Evolutionary conservation across 208 protist species (phyloP).

Genomic region (Herpetomonas samuelpessoai): DNA sequence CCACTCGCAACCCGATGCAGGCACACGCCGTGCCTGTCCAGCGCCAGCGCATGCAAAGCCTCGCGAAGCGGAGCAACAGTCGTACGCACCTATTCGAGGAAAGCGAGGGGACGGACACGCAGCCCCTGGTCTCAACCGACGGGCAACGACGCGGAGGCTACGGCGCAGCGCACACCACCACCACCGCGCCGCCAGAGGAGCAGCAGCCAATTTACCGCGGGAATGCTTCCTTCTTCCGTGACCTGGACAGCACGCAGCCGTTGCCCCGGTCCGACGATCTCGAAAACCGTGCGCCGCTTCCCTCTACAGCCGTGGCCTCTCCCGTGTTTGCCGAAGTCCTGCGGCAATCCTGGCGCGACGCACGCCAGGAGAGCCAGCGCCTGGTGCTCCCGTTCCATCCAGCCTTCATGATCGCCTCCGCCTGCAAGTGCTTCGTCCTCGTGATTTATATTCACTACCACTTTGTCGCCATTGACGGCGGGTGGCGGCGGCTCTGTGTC

Average conservation of each 20-base stretch:
- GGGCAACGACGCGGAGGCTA: neutral
- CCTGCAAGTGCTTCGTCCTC: slow-evolving; percentile 49
- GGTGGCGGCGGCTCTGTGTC: slow-evolving; percentile 54
- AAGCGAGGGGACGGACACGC: no score
- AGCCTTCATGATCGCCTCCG: slow-evolving; percentile 49
- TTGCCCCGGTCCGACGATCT: neutral
- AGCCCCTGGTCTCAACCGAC: no score
- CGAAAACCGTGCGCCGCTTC: neutral
- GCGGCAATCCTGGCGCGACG: slow-evolving; percentile 26
- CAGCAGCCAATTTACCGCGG: no score
- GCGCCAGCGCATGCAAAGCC: no score
- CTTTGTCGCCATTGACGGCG: slow-evolving; percentile 35
- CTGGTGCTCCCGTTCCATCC: slow-evolving; percentile 47
- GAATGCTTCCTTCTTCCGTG: neutral
- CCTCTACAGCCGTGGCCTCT: slow-evolving; percentile 31
- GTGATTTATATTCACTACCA: slow-evolving; percentile 64
- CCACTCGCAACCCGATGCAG: slow-evolving; percentile 12
- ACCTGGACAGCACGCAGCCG: neutral
- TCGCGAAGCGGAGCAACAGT: no score
- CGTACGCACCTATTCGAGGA: no score
- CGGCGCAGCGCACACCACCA: neutral
- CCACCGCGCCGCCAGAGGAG: no score
- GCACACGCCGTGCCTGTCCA: neutral
- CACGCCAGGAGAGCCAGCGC: slow-evolving; percentile 41
- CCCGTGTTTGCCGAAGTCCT: slow-evolving; percentile 41